phyloP scores from a whole-genome alignment of 2,329 filamentous ascomycete species.

The Ilyonectria sp. region DNA sequence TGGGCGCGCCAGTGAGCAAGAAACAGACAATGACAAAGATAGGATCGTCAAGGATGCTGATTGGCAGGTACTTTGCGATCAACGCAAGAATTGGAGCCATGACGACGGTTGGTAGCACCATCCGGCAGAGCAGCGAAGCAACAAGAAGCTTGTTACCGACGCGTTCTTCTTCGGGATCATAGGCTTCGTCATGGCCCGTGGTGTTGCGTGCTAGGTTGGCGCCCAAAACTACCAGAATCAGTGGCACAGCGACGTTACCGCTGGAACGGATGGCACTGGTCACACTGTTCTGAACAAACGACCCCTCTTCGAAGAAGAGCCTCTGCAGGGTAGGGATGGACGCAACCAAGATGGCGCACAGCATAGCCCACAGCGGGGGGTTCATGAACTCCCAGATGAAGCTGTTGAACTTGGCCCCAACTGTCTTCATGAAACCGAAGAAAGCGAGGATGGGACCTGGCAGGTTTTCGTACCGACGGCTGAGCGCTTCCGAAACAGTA shows the following conservation, averaged over 20 bases:
- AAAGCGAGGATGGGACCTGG: conserved; percentile 59
- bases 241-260: conserved; percentile 91
- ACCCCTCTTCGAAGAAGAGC: conserved; percentile 89
- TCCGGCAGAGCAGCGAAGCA: conserved; percentile 88
- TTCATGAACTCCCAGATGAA: conserved; percentile 98
- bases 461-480: conserved; percentile 54
- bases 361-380: conserved; percentile 97
- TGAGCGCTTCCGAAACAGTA: conserved; percentile 41
- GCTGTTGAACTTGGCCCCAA: conserved; percentile 64
- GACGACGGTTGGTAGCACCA: conserved; percentile 91
- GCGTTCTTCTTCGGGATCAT: conserved; percentile 78
- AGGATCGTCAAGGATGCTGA: conserved; percentile 96
- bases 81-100: conserved; percentile 93
- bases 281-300: conserved; percentile 93
- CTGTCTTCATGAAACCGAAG: conserved; percentile 49
- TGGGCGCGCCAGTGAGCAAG: conserved; percentile 93
- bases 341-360: conserved; percentile 90
- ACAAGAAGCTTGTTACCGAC: conserved; percentile 84
- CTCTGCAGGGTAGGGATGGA: conserved; percentile 87
- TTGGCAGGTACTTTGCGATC: conserved; percentile 88
- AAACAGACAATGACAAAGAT: conserved; percentile 99
- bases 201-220: conserved; percentile 96
- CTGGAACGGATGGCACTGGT: conserved; percentile 89
- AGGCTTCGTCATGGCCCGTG: conserved; percentile 74
- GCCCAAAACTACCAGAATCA: conserved; percentile 95